Evolutionary conservation across 2,329 filamentous ascomycete species (phyloP), one percentile per base, ranked within the genome.

Genomic region (Didymella pinodella): DNA sequence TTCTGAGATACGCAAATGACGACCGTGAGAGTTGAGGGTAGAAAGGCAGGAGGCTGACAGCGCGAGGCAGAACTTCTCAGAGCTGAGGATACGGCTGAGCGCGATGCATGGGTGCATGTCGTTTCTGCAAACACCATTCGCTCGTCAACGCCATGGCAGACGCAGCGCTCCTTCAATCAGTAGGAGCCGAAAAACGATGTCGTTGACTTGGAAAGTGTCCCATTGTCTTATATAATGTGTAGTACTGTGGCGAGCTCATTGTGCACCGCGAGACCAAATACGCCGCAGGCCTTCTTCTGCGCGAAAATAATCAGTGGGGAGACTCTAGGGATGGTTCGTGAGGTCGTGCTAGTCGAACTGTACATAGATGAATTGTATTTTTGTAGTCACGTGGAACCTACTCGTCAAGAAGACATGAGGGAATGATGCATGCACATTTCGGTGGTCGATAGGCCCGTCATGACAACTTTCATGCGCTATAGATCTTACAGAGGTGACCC

Each of bases 121-220:
- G 31, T n/a, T 26, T 28, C 41, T 54, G 51, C 41, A 48, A 36
- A 43, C 29, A 47, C 51, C 14, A 59, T 59, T 59, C 43, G 51
- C 34, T 59, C 40, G 41, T 54, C 49, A 40, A 41, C 10, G 22
- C 11, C 34, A 11, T 31, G 20, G 28, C 43, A 44, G 46, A 40
- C 32, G 38, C 18, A 8, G 16, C 7, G 20, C 40, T 40, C 16
- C 32, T 22, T 32, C 18, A 20, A 25, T 18, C 32, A 29, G 48
- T 28, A 25, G 16, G 28, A 45, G 6, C n/a, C 22, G 14, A 36
- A 6, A 26, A 41, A 34, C 22, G 34, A 31, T 10, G 20, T 18
- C 16, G 16, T 50, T 7, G 48, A 29, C 3, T 14, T n/a, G 4
- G 18, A 16, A 28, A n/a, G 7, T 14, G 28, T 16, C 18, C 25